These are phyloP conservation scores for Phytomonas francai DNA, from an alignment of 208 protist genomes.

Conservation along the genomic window DNA sequence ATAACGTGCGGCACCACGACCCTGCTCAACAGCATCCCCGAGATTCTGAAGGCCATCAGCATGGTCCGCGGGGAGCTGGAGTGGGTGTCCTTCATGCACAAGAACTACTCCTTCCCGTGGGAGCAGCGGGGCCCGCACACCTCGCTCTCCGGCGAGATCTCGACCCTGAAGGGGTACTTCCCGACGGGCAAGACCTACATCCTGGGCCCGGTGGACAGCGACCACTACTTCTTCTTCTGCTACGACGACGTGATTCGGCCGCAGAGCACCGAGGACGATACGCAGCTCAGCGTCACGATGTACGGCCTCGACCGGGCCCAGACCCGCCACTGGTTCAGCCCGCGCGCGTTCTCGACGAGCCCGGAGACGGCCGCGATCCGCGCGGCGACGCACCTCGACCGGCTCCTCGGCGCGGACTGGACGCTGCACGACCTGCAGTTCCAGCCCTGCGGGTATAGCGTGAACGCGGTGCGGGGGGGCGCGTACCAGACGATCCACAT, in stretches of 20 bases:
- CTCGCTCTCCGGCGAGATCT: conserved; percentile 72
- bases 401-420: conserved; percentile 71
- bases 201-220: conserved; percentile 84
- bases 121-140: conserved; percentile 84
- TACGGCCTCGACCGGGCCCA: conserved; percentile 78
- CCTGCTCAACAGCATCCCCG: conserved; percentile 82
- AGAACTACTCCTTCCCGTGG: conserved; percentile 91
- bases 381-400: conserved; percentile 46
- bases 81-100: conserved; percentile 89
- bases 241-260: conserved; percentile 81
- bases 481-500: conserved; percentile 95
- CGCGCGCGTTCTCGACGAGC: conserved; percentile 54
- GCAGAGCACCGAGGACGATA: conserved; percentile 54
- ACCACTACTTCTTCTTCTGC: conserved; percentile 91
- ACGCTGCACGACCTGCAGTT: conserved; percentile 87
- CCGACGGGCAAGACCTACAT: conserved; percentile 82
- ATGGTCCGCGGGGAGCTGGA: conserved; percentile 72
- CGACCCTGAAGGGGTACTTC: conserved; percentile 71
- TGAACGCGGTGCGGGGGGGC: conserved; percentile 83
- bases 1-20: conserved; percentile 94
- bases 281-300: conserved; percentile 88
- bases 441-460: conserved; percentile 92
- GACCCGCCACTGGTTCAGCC: conserved; percentile 79
- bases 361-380: conserved; percentile 66
- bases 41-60: conserved; percentile 74